A percentile compares a stretch with the other conserved stretches of the same genome.
Conservation (phyloP, 2,329 filamentous ascomycete species). For the Reticulascus tulasneorum region DNA sequence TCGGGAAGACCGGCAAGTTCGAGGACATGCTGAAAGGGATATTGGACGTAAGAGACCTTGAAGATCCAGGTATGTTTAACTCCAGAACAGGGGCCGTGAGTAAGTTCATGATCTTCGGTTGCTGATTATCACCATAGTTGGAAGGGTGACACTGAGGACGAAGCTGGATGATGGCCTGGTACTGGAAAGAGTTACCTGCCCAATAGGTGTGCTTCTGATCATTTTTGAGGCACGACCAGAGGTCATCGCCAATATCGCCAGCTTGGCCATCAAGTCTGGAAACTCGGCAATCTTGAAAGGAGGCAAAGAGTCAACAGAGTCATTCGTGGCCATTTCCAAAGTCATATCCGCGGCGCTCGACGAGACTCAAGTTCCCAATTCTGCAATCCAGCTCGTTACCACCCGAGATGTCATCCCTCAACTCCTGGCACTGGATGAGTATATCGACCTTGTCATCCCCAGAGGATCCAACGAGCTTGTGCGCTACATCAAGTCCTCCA, state of each 20-base stretch:
- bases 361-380: slow-evolving; percentile 71
- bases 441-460: slow-evolving; percentile 94
- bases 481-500: slow-evolving; percentile 81
- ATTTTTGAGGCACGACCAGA: slow-evolving; percentile 98
- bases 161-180: slow-evolving; percentile 80
- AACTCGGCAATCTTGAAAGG: slow-evolving; percentile 96
- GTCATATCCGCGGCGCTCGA: slow-evolving; percentile 78
- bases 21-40: slow-evolving; percentile 98
- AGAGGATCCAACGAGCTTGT: slow-evolving; percentile 88
- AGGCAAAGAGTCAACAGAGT: slow-evolving; percentile 91
- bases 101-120: not conserved
- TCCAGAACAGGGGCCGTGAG: too few species aligned
- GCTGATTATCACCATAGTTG: slow-evolving; percentile 50
- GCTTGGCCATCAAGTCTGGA: slow-evolving; percentile 92
- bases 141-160: slow-evolving; percentile 78
- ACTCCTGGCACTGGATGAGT: slow-evolving; percentile 77
- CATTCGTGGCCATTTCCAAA: slow-evolving; percentile 85
- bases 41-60: slow-evolving; percentile 75
- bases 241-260: slow-evolving; percentile 97
- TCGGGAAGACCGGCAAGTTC: slow-evolving; percentile 84
- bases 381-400: slow-evolving; percentile 88
- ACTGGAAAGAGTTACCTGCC: slow-evolving; percentile 85
- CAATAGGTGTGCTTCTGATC: slow-evolving; percentile 95
- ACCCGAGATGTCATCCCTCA: slow-evolving; percentile 87
- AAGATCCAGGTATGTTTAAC: slow-evolving; percentile 70